These are phyloP conservation scores for Fusarium mangiferae DNA, from an alignment of 2,329 filamentous ascomycete genomes.

Conservation along the genomic window DNA sequence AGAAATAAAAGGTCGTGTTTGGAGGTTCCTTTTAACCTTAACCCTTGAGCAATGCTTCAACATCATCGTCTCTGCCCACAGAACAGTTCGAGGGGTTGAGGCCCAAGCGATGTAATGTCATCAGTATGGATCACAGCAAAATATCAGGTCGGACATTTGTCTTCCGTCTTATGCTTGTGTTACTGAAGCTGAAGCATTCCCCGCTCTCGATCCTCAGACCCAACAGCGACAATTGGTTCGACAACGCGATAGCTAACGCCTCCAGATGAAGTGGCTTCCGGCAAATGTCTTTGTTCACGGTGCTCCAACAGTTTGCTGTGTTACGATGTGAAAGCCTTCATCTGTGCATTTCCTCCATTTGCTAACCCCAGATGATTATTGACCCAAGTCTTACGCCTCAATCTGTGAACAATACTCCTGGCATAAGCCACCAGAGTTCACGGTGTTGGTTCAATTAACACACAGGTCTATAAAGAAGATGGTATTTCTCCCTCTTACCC, in stretches of 20 bases:
- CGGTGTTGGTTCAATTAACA: background rate
- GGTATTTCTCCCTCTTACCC: background rate
- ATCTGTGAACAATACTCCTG: background rate
- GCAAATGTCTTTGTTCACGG: conserved; percentile 19
- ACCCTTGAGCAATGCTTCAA: background rate
- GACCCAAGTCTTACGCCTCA: background rate
- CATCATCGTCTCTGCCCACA: background rate
- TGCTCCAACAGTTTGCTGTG: background rate
- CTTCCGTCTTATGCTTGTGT: conserved; percentile 2
- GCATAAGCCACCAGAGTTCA: conserved; percentile 10
- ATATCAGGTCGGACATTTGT: background rate
- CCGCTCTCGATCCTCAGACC: background rate
- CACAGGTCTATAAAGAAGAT: background rate
- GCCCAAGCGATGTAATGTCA: background rate
- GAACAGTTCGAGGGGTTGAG: background rate
- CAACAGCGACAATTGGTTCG: conserved; percentile 7
- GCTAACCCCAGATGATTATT: background rate
- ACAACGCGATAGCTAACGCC: conserved; percentile 6
- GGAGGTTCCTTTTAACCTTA: background rate
- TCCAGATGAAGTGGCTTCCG: conserved; percentile 21
- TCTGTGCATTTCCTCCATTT: background rate
- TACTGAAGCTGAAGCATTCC: background rate
- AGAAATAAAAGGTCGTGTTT: background rate
- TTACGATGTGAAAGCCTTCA: conserved; percentile 6
- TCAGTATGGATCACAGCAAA: background rate